Percentiles rank a stretch among this genome's conserved stretches.
phyloP scores from a whole-genome alignment of 805 yeast genomes.

The Starmera dryadoides region DNA sequence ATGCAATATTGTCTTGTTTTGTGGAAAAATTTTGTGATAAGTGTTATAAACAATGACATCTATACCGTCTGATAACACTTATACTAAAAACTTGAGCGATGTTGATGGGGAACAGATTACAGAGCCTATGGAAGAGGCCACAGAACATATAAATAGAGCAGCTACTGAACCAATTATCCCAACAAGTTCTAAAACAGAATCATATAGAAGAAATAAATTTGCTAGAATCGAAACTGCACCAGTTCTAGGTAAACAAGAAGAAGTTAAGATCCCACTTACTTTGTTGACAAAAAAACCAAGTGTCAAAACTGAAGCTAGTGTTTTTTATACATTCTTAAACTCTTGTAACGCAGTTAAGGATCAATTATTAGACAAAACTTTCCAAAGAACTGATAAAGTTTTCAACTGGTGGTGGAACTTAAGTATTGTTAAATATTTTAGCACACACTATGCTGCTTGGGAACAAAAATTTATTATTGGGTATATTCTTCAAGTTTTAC shows the following conservation, averaged over 20 bases:
- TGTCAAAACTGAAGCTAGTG: constrained; percentile 12
- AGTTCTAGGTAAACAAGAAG: neutral
- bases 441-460: constrained; percentile 6
- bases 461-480: constrained; percentile 11
- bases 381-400: constrained; percentile 8
- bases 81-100: neutral
- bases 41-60: no score
- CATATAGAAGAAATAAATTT: constrained; percentile 5
- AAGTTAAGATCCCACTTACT: constrained; percentile 6
- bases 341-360: constrained; percentile 10
- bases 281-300: constrained; percentile 9
- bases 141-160: constrained; percentile 5
- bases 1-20: no score
- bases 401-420: constrained; percentile 11
- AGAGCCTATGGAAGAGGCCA: no score
- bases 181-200: constrained; percentile 2
- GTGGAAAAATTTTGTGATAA: no score
- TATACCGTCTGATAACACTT: neutral
- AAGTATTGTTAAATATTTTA: constrained; percentile 2
- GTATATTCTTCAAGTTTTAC: constrained; percentile 8
- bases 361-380: constrained; percentile 10
- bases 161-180: constrained; percentile 7
- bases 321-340: constrained; percentile 11
- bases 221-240: constrained; percentile 12
- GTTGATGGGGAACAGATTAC: no score